Percentiles rank a stretch among this genome's conserved stretches.
phyloP scores from a whole-genome alignment of 2,329 filamentous ascomycete genomes.

The Akanthomyces uredinophilus region DNA sequence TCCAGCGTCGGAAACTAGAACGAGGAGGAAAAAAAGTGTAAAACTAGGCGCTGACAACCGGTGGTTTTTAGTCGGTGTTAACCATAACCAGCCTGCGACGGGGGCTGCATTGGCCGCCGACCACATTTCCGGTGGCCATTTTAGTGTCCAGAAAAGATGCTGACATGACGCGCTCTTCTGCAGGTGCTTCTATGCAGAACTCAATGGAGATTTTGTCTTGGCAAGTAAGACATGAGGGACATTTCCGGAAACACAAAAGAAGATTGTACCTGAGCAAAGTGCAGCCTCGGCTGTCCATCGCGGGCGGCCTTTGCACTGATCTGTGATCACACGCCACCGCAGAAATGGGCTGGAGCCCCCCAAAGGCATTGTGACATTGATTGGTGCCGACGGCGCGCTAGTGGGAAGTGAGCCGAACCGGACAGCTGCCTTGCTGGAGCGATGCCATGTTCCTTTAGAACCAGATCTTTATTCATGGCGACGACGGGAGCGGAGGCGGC shows the following conservation, averaged over 20 bases:
- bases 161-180: neutral
- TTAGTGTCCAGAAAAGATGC: neutral
- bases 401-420: slow-evolving; percentile 1
- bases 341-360: neutral
- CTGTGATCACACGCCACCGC: neutral
- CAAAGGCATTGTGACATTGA: neutral
- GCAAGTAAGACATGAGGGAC: neutral
- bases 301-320: neutral
- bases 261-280: neutral
- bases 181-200: too few species aligned
- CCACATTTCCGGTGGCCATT: neutral
- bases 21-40: neutral
- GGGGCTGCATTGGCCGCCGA: neutral
- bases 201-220: neutral
- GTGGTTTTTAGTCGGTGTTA: neutral
- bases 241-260: neutral
- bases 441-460: neutral
- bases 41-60: neutral
- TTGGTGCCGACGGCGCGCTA: neutral
- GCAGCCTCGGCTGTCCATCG: neutral
- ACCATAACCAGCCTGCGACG: neutral
- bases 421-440: neutral
- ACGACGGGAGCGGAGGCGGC: neutral
- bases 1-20: neutral
- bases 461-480: neutral